Base-by-base conservation (phyloP, 2,329 filamentous ascomycete species). In the Thyridium curvatum region DNA sequence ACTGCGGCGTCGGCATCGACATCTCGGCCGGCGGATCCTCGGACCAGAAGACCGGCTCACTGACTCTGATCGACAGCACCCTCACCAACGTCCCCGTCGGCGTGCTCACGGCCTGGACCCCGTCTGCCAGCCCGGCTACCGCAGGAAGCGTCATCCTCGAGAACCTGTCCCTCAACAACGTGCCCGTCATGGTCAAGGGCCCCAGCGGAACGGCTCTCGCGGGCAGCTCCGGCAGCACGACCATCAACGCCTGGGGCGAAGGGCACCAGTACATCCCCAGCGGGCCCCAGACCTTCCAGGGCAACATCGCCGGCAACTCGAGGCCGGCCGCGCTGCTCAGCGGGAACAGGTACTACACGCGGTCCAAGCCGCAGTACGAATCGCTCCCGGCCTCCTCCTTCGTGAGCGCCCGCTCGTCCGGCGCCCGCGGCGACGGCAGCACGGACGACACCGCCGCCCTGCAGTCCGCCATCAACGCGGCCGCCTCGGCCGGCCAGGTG, bases 321-420 rank as follows among this genome's bases (percentile, higher is more conserved):
- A 58, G 65, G 49, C 79, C 82, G 7, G 55, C 64, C 3, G 55
- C 60, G 5, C 74, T 89, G 8, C 60, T 84, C 8, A 64, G 66
- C 28, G 51, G 56, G 26, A 55, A 53, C 12, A 57, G 65, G 5
- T 82, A 77, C 46, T 77, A 73, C 44, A 69, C 83, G 48, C 76
- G 79, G 34, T 79, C 82, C 44, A 86, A 86, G 68, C 85, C 85
- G 13, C 79, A 86, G 50, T 90, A 89, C 55, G 72, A 79, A 50
- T 58, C 61, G 18, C 56, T 79, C 5, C 55, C 73, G 2, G 70
- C 70, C 6, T 68, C 67, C 7, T 67, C 72, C 18, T 84, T 90
- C 53, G 61, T 86, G 51, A 65, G 61, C 32, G 63, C 55, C 32
- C 61, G 64, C 34, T 45, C 49, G 1, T 42, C 41, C 2, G 58